Base-by-base conservation (phyloP, 2,329 filamentous ascomycete species). In the Paraphoma chrysanthemicola region DNA sequence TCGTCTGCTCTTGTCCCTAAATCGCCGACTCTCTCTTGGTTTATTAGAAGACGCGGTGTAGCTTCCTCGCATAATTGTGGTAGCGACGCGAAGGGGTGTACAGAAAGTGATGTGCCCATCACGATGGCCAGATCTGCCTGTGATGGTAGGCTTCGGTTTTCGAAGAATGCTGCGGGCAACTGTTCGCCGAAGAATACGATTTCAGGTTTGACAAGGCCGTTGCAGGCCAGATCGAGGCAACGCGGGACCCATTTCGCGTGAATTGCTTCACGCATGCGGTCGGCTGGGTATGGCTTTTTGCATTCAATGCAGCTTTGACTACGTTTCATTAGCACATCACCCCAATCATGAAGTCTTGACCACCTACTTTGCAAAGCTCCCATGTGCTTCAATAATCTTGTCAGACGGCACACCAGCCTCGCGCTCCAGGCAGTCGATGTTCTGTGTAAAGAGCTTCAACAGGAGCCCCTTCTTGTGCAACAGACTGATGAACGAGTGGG, bases 391-490 rank as follows among this genome's bases (percentile, higher is more conserved):
- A 31, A 99, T 84, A 48, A 99, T 93, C 76, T 86, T 88, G 2
- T 94, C 88, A 0, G 81, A 83, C 0, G 93, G 91, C 0, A 99
- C 88, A 28, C 95, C 95, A 11, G 94, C 95, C 64, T 86, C 84
- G 18, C 93, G 87, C 78, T 99, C 95, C 11, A 99, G 84, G 69
- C 93, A 97, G 79, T 99, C 95, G 65, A 99, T 98, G 72, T 99
- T 99, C 73, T 99, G 95, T 0, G 95, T 97, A 77, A 98, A 99
- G 51, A 95, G 86, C 81, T 93, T 95, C 63, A 90, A 81, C 23
- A 99, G 81, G 41, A 94, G 81, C 4, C 86, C 87, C 78, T 96
- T 97, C 57, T 88, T 82, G 54, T 93, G 85, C 14, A 98, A 86
- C 23, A 99, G 82, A 12, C 87, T 84, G 68, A 99, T 88, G 77